phyloP scores from a whole-genome alignment of 352 stramenopile species.

The Elongisporangium undulatum region DNA sequence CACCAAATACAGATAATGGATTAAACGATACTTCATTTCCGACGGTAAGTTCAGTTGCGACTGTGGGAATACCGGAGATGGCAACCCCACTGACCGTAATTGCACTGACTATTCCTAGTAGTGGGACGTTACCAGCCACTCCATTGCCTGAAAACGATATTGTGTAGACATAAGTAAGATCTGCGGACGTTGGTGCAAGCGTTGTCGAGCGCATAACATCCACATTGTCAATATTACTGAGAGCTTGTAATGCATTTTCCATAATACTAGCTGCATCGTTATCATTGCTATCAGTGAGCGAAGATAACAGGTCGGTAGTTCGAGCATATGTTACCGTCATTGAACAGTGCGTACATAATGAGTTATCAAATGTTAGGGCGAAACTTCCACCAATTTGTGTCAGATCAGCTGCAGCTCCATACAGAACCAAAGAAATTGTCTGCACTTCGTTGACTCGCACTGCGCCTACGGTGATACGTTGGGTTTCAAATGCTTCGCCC shows the following conservation, averaged over 20 bases:
- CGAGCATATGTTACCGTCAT: slow-evolving; percentile 43
- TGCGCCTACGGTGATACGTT: slow-evolving; percentile 80
- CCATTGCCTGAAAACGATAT: slow-evolving; percentile 84
- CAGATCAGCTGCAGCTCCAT: slow-evolving; percentile 44
- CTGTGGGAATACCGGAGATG: slow-evolving; percentile 25
- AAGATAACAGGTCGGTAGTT: slow-evolving; percentile 33
- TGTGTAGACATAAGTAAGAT: slow-evolving; percentile 72
- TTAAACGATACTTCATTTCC: slow-evolving; percentile 48
- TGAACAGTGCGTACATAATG: slow-evolving; percentile 66
- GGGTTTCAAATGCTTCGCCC: slow-evolving; percentile 77
- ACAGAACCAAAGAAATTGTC: slow-evolving; percentile 71
- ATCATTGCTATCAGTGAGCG: slow-evolving; percentile 24
- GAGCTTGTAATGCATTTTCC: slow-evolving; percentile 18
- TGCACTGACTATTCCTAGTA: slow-evolving; percentile 41
- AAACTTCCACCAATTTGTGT: slow-evolving; percentile 42
- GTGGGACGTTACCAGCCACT: slow-evolving; percentile 85
- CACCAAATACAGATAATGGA: slow-evolving; percentile 34
- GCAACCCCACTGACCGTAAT: slow-evolving; percentile 23
- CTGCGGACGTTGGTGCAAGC: slow-evolving; percentile 16
- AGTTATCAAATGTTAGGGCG: slow-evolving; percentile 60
- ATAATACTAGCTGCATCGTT: slow-evolving; percentile 13
- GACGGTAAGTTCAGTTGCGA: slow-evolving; percentile 18
- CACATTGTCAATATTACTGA: slow-evolving; percentile 66
- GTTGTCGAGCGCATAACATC: slow-evolving; percentile 21
- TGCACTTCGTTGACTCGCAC: slow-evolving; percentile 76